Conservation (phyloP, 1,284 basidiomycete species). For the Apiotrichum siamense region DNA sequence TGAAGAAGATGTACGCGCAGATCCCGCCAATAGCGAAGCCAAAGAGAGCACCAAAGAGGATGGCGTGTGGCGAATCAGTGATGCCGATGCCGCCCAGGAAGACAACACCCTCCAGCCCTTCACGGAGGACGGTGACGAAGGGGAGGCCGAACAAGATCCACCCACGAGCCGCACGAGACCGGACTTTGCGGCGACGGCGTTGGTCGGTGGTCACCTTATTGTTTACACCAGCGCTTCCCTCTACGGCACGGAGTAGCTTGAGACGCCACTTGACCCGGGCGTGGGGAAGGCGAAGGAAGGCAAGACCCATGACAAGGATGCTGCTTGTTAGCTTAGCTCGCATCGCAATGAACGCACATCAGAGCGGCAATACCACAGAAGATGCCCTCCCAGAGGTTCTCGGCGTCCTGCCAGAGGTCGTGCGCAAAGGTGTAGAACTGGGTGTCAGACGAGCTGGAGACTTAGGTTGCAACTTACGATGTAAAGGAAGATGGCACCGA, state of each 20-base stretch:
- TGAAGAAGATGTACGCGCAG: conserved; percentile 45
- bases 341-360: conserved; percentile 20
- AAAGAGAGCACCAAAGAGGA: conserved; percentile 59
- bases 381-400: conserved; percentile 59
- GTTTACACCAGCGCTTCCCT: conserved; percentile 37
- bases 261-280: conserved; percentile 81
- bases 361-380: conserved; percentile 65
- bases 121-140: conserved; percentile 77
- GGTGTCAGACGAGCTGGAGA: not conserved
- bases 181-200: conserved; percentile 8
- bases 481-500: conserved; percentile 52
- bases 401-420: conserved; percentile 57
- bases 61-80: conserved; percentile 49
- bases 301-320: conserved; percentile 59
- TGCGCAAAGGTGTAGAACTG: conserved; percentile 50
- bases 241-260: conserved; percentile 71
- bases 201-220: conserved; percentile 7
- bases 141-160: conserved; percentile 72
- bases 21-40: conserved; percentile 62
- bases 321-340: conserved; percentile 12
- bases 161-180: conserved; percentile 15
- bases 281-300: conserved; percentile 66
- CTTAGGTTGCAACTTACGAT: conserved; percentile 31
- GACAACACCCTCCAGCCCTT: conserved; percentile 83
- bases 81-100: conserved; percentile 70